phyloP scores from a whole-genome alignment of 2,329 filamentous ascomycete genomes.

The Neopestalotiopsis rosae region DNA sequence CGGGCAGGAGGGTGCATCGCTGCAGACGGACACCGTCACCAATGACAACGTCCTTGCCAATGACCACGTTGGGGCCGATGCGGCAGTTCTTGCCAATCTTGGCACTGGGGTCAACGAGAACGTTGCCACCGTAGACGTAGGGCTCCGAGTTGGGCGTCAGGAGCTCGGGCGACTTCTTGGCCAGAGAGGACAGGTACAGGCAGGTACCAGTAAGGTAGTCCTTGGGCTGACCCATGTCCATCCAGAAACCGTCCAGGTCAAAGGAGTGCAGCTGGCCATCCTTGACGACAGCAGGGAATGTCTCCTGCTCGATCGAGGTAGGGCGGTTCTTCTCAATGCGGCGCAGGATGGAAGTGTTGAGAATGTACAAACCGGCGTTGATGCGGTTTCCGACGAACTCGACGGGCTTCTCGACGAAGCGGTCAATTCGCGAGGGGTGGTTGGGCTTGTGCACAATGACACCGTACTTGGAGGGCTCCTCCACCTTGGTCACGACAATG shows the following conservation, averaged over 20 bases:
- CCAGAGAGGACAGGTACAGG: constrained; percentile 90
- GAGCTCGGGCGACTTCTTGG: constrained; percentile 87
- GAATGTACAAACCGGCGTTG: constrained; percentile 97
- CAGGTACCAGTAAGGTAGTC: constrained; percentile 97
- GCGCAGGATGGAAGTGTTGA: constrained; percentile 88
- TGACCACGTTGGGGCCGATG: constrained; percentile 96
- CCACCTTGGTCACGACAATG: constrained; percentile 98
- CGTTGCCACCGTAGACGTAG: constrained; percentile 91
- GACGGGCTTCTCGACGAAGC: constrained; percentile 99
- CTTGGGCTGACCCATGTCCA: constrained; percentile 98
- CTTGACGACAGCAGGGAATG: constrained; percentile 90
- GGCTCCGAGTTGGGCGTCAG: constrained; percentile 76
- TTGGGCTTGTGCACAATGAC: constrained; percentile 96
- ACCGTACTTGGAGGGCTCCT: constrained; percentile 98
- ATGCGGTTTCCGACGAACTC: constrained; percentile 99
- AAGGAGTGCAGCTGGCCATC: constrained; percentile 94
- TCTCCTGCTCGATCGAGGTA: constrained; percentile 98
- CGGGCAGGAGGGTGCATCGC: constrained; percentile 86
- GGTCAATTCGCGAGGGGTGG: constrained; percentile 90
- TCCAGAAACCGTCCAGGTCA: constrained; percentile 98
- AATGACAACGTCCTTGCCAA: constrained; percentile 89
- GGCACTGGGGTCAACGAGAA: constrained; percentile 89
- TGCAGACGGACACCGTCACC: constrained; percentile 94
- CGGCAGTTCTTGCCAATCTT: constrained; percentile 99
- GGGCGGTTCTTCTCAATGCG: constrained; percentile 91